Evolutionary conservation across 2,329 filamentous ascomycete species (phyloP), one percentile per base, ranked within the genome.

Genomic region (Nigrospora oryzae): DNA sequence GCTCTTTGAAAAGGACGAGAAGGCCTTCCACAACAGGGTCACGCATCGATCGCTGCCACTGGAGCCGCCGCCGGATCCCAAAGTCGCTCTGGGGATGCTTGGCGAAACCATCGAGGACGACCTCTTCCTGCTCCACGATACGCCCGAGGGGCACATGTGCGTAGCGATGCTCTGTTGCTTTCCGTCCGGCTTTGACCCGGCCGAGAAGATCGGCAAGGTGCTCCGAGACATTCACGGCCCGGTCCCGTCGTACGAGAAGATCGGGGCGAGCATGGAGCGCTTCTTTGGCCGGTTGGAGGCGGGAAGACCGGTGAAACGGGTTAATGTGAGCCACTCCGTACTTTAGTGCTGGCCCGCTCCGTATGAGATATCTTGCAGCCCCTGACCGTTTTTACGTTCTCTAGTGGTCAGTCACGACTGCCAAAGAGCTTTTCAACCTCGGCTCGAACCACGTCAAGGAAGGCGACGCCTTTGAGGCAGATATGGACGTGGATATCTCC

Each of bases 101-200:
- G 71, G 65, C n/a, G 66, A 73, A 53, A 75, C 68, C 0, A 63
- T 79, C 3, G 75, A 79, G 46, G 75, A 79, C 43, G 75, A 79
- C 49, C 51, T 79, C 16, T 75, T 79, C 42, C 56, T 79, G 2
- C 59, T 77, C 6, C 60, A 61, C 16, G 63, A 67, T 40, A 69
- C 66, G 7, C 55, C 61, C 0, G 53, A 61, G 2, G 65, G 70
- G 1, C 73, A 77, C 45, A 54, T 62, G 4, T 60, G 63, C 1
- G 63, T 69, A 2, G 75, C 74, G 0, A 77, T 75, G 35, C 49
- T 75, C 19, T 75, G 70, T 58, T 77, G 73, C 49, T 73, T 73
- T 42, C 72, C 75, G 0, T 62, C 68, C 1, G 75, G 74, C 0
- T 79, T 78, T 40, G 68, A 77, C 39, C 72, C 75, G 0, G 63